Conservation (phyloP, 176 grass and related monocot genomes). For the Carex myosuroides region DNA sequence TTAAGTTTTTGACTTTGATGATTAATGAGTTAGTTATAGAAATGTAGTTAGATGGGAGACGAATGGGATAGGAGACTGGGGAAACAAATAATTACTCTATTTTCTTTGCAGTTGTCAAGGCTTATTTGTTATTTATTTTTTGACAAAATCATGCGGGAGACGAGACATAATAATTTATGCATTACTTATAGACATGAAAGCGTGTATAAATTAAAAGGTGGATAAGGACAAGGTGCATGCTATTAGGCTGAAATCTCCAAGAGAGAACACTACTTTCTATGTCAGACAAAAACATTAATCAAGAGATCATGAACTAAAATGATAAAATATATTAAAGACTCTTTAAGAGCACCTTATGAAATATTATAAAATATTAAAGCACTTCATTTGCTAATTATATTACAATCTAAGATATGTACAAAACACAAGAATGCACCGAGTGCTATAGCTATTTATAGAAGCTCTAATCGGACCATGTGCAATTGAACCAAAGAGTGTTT, state of each 20-base stretch:
- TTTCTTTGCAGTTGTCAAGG: not conserved
- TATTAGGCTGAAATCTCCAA: slow-evolving; percentile 11
- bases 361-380: not conserved
- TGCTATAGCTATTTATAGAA: not conserved
- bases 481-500: not conserved
- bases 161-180: not conserved
- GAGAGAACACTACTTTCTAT: not conserved
- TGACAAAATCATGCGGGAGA: not conserved
- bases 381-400: not conserved
- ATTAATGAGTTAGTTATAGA: too few species aligned
- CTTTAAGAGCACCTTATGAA: not conserved
- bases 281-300: slow-evolving; percentile 3
- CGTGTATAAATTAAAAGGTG: not conserved
- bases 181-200: not conserved
- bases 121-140: too few species aligned
- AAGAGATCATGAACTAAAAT: not conserved
- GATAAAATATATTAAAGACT: not conserved
- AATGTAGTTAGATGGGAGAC: too few species aligned
- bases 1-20: too few species aligned
- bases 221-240: slow-evolving; percentile 8
- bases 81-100: too few species aligned
- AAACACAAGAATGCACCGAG: not conserved
- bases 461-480: not conserved
- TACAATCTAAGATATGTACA: not conserved
- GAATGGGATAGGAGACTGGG: too few species aligned